phyloP scores from a whole-genome alignment of 495 filamentous ascomycete genomes.

The Apodospora peruviana region DNA sequence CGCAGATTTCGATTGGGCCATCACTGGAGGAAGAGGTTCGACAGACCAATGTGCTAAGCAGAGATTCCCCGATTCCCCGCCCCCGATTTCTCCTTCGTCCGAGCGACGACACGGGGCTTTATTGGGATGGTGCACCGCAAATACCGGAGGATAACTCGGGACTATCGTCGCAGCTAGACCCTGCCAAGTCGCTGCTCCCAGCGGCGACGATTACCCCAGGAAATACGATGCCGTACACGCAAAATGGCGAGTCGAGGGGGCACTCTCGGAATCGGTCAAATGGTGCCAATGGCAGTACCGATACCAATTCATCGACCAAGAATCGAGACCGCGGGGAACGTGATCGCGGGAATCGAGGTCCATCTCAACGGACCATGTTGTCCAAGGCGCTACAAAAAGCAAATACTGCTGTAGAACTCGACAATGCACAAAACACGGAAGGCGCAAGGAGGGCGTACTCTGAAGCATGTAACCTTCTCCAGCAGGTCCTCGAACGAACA shows the following conservation, averaged over 20 bases:
- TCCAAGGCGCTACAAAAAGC: constrained; percentile 91
- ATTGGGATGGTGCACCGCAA: constrained; percentile 21
- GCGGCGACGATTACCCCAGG: constrained; percentile 6
- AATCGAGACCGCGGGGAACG: constrained; percentile 20
- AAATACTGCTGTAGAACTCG: constrained; percentile 88
- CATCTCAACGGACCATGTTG: constrained; percentile 84
- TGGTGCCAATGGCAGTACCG: constrained; percentile 34
- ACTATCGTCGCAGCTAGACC: constrained; percentile 11
- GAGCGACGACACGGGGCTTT: constrained; percentile 10
- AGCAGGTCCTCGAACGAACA: constrained; percentile 80
- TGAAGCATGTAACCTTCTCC: constrained; percentile 80
- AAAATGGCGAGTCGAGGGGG: constrained; percentile 31
- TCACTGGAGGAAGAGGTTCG: constrained; percentile 31
- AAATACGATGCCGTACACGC: constrained; percentile 27
- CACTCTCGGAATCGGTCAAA: constrained; percentile 47
- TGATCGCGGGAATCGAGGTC: constrained; percentile 32
- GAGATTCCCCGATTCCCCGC: constrained; percentile 8
- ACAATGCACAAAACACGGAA: constrained; percentile 91
- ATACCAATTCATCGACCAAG: constrained; percentile 29
- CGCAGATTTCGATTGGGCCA: constrained; percentile 33
- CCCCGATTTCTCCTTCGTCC: constrained; percentile 4
- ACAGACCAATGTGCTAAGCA: constrained; percentile 16
- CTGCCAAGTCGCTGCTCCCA: constrained; percentile 8
- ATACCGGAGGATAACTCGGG: constrained; percentile 12
- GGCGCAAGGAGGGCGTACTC: constrained; percentile 87